A percentile compares a stretch with the other conserved stretches of the same genome.
phyloP scores from a whole-genome alignment of 768 basidiomycete species.

The Boletus sp. region DNA sequence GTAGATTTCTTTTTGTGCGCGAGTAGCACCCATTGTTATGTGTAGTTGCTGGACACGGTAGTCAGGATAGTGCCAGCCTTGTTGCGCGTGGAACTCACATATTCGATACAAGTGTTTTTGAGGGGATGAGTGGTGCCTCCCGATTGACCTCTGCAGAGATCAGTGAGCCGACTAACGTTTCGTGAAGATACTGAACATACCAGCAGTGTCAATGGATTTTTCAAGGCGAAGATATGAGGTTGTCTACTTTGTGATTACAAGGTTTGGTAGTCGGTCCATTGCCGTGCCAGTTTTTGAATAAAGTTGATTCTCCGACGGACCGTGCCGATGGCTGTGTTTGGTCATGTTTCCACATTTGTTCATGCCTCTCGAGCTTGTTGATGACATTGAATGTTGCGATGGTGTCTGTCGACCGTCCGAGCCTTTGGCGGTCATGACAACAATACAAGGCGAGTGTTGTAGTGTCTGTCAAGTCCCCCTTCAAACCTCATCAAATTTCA shows the following conservation, averaged over 20 bases:
- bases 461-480: background rate
- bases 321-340: conserved; percentile 8
- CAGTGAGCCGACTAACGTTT: conserved; percentile 3
- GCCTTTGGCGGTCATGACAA: conserved; percentile 37
- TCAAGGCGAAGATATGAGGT: conserved; percentile 62
- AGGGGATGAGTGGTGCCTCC: conserved; percentile 66
- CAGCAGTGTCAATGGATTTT: conserved; percentile 91
- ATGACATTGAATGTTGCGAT: conserved; percentile 87
- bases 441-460: conserved; percentile 22
- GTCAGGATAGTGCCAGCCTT: background rate
- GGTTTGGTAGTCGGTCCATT: conserved; percentile 19
- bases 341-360: no score
- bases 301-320: conserved; percentile 29
- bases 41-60: conserved; percentile 16
- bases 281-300: conserved; percentile 29
- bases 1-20: conserved; percentile 88
- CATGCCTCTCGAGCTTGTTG: no score
- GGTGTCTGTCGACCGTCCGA: conserved; percentile 55
- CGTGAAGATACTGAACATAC: conserved; percentile 37
- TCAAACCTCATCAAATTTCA: background rate
- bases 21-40: conserved; percentile 83
- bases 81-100: conserved; percentile 23
- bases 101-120: conserved; percentile 22
- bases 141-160: conserved; percentile 78
- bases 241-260: conserved; percentile 16